Conservation (phyloP, 208 protist species). For the Trypanosoma rangeli region DNA sequence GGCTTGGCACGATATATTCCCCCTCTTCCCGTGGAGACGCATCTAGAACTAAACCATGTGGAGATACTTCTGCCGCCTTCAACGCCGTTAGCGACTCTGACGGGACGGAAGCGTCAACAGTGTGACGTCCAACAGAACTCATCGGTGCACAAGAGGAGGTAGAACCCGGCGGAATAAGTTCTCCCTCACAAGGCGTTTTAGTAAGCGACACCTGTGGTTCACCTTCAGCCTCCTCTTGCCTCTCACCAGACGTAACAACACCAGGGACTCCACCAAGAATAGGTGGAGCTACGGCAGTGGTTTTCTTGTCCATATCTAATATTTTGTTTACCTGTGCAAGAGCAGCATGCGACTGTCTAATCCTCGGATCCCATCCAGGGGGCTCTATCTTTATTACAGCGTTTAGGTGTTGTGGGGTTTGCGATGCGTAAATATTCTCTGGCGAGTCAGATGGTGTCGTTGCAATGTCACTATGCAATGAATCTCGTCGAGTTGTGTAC, state of each 20-base stretch:
- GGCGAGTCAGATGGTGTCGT: not conserved
- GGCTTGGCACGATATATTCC: conserved; percentile 1
- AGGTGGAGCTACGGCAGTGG: not conserved
- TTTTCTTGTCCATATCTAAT: conserved; percentile 9
- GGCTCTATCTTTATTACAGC: not conserved
- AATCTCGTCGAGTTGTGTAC: not conserved
- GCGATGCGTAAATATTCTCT: not conserved
- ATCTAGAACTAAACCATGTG: not conserved
- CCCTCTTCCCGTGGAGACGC: not conserved
- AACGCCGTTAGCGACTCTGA: not conserved
- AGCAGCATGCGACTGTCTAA: conserved; percentile 35
- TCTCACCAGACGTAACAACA: not conserved
- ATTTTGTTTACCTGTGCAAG: conserved; percentile 39
- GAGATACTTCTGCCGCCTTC: not conserved
- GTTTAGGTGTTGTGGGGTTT: not conserved
- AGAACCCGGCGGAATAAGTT: not conserved
- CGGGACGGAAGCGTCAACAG: not conserved
- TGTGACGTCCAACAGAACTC: conserved; percentile 2
- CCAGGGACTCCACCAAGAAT: not conserved
- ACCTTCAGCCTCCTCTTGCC: not conserved
- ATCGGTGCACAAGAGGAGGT: not conserved
- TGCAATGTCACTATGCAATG: conserved; percentile 6
- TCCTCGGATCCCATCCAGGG: conserved; percentile 17
- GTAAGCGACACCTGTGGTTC: not conserved
- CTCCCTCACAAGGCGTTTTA: not conserved